phyloP scores from a whole-genome alignment of 768 basidiomycete species.

The Lactarius pseudohatsudake region DNA sequence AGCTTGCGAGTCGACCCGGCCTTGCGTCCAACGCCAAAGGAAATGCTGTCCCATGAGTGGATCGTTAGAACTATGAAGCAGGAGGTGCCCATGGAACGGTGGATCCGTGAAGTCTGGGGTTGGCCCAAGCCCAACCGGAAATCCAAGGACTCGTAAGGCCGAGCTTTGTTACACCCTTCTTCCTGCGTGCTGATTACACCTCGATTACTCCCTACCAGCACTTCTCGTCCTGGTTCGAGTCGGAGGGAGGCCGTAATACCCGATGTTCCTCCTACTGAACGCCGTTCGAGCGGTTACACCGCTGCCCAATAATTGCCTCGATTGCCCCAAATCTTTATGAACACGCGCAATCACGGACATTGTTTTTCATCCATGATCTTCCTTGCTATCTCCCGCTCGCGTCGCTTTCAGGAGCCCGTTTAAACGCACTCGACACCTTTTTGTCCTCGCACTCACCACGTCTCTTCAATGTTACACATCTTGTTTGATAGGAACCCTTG shows the following conservation, averaged over 20 bases:
- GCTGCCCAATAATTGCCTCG: constrained; percentile 24
- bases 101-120: constrained; percentile 84
- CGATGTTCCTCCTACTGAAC: constrained; percentile 2
- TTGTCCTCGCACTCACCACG: constrained; percentile 19
- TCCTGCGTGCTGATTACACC: constrained; percentile 19
- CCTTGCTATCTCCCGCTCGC: constrained; percentile 21
- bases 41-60: constrained; percentile 85
- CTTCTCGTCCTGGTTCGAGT: constrained; percentile 37
- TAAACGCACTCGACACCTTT: constrained; percentile 10
- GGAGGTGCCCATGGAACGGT: constrained; percentile 86
- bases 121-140: constrained; percentile 53
- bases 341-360: constrained; percentile 14
- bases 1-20: constrained; percentile 71
- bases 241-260: constrained; percentile 30
- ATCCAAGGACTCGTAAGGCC: constrained; percentile 35
- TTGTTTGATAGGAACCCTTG: constrained; percentile 19
- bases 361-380: constrained; percentile 21
- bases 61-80: constrained; percentile 71
- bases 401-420: constrained; percentile 12
- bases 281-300: constrained; percentile 10
- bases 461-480: constrained; percentile 14
- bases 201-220: constrained; percentile 19
- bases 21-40: constrained; percentile 75
- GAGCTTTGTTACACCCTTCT: constrained; percentile 14
- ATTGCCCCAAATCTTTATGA: constrained; percentile 7